Evolutionary conservation across 2,329 filamentous ascomycete genomes (phyloP).

Genomic region (Aspergillus chevalieri): DNA sequence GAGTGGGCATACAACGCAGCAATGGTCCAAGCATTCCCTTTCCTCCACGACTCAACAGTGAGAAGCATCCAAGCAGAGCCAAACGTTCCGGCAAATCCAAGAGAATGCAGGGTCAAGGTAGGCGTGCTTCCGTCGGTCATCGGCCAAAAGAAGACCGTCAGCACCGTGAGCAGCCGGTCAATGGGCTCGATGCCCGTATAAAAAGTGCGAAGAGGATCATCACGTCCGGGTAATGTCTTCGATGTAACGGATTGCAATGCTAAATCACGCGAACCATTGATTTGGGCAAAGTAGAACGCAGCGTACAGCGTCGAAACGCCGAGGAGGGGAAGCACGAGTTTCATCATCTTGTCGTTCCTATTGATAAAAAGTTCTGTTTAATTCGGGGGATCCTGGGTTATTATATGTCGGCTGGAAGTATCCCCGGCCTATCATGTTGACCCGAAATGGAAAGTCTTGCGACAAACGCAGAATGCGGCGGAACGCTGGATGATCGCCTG

Average conservation of each 20-base stretch:
- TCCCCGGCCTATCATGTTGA: not conserved
- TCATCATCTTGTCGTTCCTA: slow-evolving; percentile 10
- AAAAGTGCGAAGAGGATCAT: slow-evolving; percentile 23
- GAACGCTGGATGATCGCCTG: not conserved
- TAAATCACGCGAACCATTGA: slow-evolving; percentile 25
- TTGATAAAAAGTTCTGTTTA: not conserved
- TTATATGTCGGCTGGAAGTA: not conserved
- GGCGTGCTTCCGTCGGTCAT: slow-evolving; percentile 33
- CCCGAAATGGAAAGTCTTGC: not conserved
- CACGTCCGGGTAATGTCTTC: slow-evolving; percentile 19
- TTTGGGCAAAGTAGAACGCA: slow-evolving; percentile 27
- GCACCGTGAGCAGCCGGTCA: slow-evolving; percentile 24
- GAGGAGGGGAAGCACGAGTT: slow-evolving; percentile 23
- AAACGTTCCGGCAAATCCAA: slow-evolving; percentile 37
- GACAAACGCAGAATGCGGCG: not conserved
- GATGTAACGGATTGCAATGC: slow-evolving; percentile 14
- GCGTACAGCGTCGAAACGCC: slow-evolving; percentile 27
- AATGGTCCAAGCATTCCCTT: slow-evolving; percentile 37
- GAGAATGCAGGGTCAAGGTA: slow-evolving; percentile 29
- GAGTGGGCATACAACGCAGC: slow-evolving; percentile 35
- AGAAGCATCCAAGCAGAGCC: slow-evolving; percentile 39
- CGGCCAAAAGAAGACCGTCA: slow-evolving; percentile 38
- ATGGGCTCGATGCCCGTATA: slow-evolving; percentile 30
- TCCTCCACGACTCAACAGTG: slow-evolving; percentile 40
- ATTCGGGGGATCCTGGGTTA: not conserved